These are phyloP conservation scores for Paramyrothecium sp. DNA, from an alignment of 2,329 filamentous ascomycete genomes.

Conservation along the genomic window DNA sequence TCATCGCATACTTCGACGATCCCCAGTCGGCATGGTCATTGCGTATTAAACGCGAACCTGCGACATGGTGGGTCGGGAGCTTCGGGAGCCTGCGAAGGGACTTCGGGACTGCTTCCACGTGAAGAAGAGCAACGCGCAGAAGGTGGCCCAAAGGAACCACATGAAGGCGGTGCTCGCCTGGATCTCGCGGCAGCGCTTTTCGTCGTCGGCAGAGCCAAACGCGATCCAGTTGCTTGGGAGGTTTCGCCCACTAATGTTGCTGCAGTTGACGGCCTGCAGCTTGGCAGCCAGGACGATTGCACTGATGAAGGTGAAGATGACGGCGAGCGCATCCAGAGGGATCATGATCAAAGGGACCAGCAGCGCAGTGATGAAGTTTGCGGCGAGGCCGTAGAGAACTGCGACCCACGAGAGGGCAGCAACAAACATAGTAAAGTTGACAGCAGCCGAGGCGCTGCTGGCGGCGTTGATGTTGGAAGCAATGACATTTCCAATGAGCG, in stretches of 20 bases:
- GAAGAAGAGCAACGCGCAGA: constrained; percentile 56
- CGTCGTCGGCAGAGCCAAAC: constrained; percentile 56
- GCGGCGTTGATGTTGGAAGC: constrained; percentile 45
- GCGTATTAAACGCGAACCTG: constrained; percentile 48
- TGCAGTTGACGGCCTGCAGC: constrained; percentile 68
- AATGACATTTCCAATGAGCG: constrained; percentile 58
- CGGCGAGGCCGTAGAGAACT: constrained; percentile 60
- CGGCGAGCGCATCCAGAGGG: constrained; percentile 55
- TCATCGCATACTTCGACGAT: background rate
- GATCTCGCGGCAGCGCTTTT: constrained; percentile 70
- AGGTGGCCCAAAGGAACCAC: constrained; percentile 73
- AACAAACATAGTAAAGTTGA: constrained; percentile 71
- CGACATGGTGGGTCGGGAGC: constrained; percentile 51
- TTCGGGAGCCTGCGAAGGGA: constrained; percentile 39
- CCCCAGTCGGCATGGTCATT: background rate
- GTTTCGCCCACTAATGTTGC: constrained; percentile 38
- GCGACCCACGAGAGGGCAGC: constrained; percentile 64
- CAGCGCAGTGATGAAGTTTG: constrained; percentile 51
- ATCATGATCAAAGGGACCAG: constrained; percentile 52
- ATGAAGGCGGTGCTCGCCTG: constrained; percentile 74
- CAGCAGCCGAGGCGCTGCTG: constrained; percentile 39
- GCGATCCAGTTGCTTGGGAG: constrained; percentile 53
- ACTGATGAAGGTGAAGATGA: constrained; percentile 68
- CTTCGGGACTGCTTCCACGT: constrained; percentile 51
- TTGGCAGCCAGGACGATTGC: constrained; percentile 70